Conservation (phyloP, 768 basidiomycete genomes). For the Tubosaeta sp. region DNA sequence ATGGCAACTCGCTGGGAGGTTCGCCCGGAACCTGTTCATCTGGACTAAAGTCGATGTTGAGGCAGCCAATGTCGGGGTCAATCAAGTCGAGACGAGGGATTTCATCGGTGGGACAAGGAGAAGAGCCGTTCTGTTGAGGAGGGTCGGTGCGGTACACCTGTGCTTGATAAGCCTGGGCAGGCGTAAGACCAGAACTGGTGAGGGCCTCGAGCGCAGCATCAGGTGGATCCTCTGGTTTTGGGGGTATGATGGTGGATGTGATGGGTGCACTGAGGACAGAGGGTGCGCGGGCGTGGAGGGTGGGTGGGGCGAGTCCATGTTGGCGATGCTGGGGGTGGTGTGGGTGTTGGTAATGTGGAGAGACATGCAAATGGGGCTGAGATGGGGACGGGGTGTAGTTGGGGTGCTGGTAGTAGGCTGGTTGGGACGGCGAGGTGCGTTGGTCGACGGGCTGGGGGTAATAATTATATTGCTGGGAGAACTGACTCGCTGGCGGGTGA, state of each 20-base stretch:
- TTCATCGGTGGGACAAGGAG: conserved; percentile 22
- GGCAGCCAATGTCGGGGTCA: conserved; percentile 52
- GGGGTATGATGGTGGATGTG: conserved; percentile 41
- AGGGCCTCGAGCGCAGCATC: conserved; percentile 43
- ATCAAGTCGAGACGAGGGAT: conserved; percentile 43
- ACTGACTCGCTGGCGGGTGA: conserved; percentile 25
- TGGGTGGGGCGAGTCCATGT: conserved; percentile 36
- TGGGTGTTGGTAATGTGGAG: conserved; percentile 14
- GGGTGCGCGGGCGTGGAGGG: conserved; percentile 42
- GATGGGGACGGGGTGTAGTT: conserved; percentile 36
- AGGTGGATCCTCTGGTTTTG: conserved; percentile 47
- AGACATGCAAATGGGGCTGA: conserved; percentile 15
- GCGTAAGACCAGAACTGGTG: conserved; percentile 55
- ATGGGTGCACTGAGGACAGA: conserved; percentile 45
- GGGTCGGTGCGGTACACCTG: conserved; percentile 57
- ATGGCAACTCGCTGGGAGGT: conserved; percentile 55
- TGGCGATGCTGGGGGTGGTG: conserved; percentile 22
- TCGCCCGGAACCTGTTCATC: conserved; percentile 33
- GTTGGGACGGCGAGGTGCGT: conserved; percentile 38
- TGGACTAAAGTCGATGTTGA: conserved; percentile 53
- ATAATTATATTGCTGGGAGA: conserved; percentile 37
- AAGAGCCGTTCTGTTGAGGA: conserved; percentile 29
- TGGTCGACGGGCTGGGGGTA: conserved; percentile 42
- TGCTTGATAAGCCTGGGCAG: conserved; percentile 78
- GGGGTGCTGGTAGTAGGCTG: conserved; percentile 19